phyloP scores from a whole-genome alignment of 176 grass and related monocot genomes.

The Phragmites australis region DNA sequence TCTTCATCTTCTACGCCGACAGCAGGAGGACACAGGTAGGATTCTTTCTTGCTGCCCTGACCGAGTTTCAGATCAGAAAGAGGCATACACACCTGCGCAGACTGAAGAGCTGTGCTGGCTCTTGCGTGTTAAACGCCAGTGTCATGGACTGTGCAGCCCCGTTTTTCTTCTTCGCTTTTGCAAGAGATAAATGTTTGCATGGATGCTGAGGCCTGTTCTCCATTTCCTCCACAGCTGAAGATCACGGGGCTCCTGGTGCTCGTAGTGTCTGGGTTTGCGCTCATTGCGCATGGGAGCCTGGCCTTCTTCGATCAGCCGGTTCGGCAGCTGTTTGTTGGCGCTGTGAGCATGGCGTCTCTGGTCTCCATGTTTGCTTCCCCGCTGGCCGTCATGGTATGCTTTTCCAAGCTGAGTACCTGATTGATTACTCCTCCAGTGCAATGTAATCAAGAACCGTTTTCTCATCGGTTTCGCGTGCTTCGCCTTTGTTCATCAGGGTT shows the following conservation, averaged over 20 bases:
- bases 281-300: conserved; percentile 41
- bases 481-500: conserved; percentile 41
- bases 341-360: conserved; percentile 52
- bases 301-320: conserved; percentile 49
- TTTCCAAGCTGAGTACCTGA: neutral
- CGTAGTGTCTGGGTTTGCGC: conserved; percentile 37
- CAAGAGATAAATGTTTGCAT: neutral
- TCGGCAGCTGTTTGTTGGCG: conserved; percentile 61
- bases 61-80: neutral
- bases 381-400: conserved; percentile 63
- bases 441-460: neutral
- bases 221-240: conserved; percentile 47
- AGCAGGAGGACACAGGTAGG: conserved; percentile 55
- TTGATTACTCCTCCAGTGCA: neutral
- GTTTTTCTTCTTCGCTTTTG: neutral
- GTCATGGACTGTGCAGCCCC: neutral
- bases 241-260: conserved; percentile 50
- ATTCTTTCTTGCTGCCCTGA: neutral
- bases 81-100: no score
- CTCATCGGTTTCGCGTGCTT: neutral
- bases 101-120: neutral
- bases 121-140: neutral
- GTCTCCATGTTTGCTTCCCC: conserved; percentile 88
- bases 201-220: neutral
- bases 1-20: conserved; percentile 72